Evolutionary conservation across 2,329 filamentous ascomycete species (phyloP).

Genomic region (Cordyceps javanica): DNA sequence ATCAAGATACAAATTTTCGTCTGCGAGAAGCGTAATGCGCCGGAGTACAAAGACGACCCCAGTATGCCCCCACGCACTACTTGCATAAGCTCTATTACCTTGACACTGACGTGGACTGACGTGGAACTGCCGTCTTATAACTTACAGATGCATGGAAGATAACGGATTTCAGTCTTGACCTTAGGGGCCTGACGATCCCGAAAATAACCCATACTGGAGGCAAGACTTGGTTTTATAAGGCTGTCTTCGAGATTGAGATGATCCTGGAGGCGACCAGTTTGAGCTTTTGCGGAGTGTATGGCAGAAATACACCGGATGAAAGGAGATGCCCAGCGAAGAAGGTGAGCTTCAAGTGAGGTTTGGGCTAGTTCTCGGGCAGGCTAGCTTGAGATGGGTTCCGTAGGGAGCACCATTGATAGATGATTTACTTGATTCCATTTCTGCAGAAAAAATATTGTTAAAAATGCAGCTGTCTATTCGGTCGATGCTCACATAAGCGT

Average conservation of each 20-base stretch:
- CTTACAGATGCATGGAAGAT: neutral
- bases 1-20: neutral
- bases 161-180: neutral
- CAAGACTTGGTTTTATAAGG: neutral
- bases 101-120: neutral
- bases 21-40: neutral
- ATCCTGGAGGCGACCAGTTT: constrained; percentile 1
- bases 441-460: neutral
- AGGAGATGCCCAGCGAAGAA: constrained; percentile 1
- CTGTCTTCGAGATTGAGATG: constrained; percentile 1
- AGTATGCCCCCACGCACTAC: neutral
- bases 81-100: neutral
- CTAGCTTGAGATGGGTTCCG: neutral
- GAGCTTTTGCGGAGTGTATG: neutral
- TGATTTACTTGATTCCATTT: neutral
- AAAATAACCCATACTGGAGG: neutral
- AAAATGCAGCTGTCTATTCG: neutral
- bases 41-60: neutral
- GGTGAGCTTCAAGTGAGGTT: neutral
- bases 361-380: neutral
- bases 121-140: neutral
- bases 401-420: neutral
- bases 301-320: neutral
- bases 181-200: neutral
- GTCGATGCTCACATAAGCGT: neutral